Percentiles rank a stretch among this genome's conserved stretches.
Evolutionary conservation across 2,329 filamentous ascomycete species (phyloP).

Genomic region (Cercospora canescens): DNA sequence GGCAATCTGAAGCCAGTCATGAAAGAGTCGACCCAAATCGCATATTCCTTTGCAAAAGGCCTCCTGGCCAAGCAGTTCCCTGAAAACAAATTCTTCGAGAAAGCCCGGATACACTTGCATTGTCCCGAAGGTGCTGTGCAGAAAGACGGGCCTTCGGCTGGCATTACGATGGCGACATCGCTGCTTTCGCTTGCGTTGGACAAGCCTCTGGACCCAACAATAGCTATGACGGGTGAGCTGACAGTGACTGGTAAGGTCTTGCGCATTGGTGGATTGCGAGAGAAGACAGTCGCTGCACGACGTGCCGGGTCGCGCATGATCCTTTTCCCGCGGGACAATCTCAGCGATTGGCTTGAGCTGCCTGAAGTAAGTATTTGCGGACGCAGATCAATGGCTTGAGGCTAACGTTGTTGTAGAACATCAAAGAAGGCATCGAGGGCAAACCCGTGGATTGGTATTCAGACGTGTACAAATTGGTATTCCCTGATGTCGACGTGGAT

Average conservation of each 20-base stretch:
- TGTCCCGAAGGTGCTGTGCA: slow-evolving; percentile 94
- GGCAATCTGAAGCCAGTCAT: slow-evolving; percentile 95
- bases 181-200: slow-evolving; percentile 83
- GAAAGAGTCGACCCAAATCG: slow-evolving; percentile 95
- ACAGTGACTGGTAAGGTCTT: slow-evolving; percentile 97
- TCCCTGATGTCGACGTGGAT: slow-evolving; percentile 74
- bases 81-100: slow-evolving; percentile 93
- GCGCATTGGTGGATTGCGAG: slow-evolving; percentile 86
- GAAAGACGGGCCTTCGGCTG: slow-evolving; percentile 79
- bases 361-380: slow-evolving; percentile 71
- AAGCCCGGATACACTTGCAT: slow-evolving; percentile 91
- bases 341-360: slow-evolving; percentile 95
- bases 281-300: slow-evolving; percentile 95
- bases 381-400: neutral
- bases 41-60: slow-evolving; percentile 93
- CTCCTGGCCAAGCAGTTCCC: slow-evolving; percentile 82
- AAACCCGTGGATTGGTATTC: slow-evolving; percentile 90
- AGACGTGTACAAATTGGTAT: slow-evolving; percentile 90
- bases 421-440: slow-evolving; percentile 93
- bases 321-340: slow-evolving; percentile 92
- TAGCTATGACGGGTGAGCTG: slow-evolving; percentile 97
- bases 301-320: slow-evolving; percentile 90
- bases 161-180: slow-evolving; percentile 97
- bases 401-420: slow-evolving; percentile 66
- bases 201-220: slow-evolving; percentile 73